Evolutionary conservation across 2,329 filamentous ascomycete species (phyloP).

Genomic region (Cladosporium sp.): DNA sequence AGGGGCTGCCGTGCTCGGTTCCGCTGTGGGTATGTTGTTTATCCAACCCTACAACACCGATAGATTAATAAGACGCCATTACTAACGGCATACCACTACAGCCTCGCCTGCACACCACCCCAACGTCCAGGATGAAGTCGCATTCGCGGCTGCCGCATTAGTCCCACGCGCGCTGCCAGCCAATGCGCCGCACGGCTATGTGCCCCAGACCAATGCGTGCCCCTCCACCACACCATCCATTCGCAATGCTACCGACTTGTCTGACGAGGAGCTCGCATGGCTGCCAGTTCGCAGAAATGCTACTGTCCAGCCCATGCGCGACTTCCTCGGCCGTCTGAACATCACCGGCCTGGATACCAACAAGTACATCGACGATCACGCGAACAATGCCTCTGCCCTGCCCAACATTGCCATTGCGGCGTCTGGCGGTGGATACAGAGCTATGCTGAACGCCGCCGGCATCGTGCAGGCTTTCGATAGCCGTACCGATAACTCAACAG

Average conservation of each 20-base stretch:
- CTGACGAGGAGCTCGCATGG: slow-evolving; percentile 72
- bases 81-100: neutral
- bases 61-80: neutral
- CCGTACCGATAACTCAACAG: slow-evolving; percentile 64
- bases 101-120: slow-evolving; percentile 15
- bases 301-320: slow-evolving; percentile 72
- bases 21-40: slow-evolving; percentile 3
- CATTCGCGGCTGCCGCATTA: neutral
- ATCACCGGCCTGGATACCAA: slow-evolving; percentile 78
- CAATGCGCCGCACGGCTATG: slow-evolving; percentile 68
- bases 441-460: slow-evolving; percentile 81
- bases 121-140: slow-evolving; percentile 8
- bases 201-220: slow-evolving; percentile 67
- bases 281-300: slow-evolving; percentile 68
- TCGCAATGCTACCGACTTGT: slow-evolving; percentile 63
- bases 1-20: slow-evolving; percentile 14
- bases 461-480: slow-evolving; percentile 76
- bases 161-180: slow-evolving; percentile 41
- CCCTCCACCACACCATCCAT: slow-evolving; percentile 69
- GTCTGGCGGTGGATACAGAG: slow-evolving; percentile 83
- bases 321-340: slow-evolving; percentile 69
- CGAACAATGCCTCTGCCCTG: slow-evolving; percentile 56
- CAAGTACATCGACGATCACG: slow-evolving; percentile 65
- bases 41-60: neutral
- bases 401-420: slow-evolving; percentile 75